Percentiles rank a stretch among this genome's conserved stretches.
phyloP scores from a whole-genome alignment of 768 basidiomycete genomes.

The Clavaria fumosa region DNA sequence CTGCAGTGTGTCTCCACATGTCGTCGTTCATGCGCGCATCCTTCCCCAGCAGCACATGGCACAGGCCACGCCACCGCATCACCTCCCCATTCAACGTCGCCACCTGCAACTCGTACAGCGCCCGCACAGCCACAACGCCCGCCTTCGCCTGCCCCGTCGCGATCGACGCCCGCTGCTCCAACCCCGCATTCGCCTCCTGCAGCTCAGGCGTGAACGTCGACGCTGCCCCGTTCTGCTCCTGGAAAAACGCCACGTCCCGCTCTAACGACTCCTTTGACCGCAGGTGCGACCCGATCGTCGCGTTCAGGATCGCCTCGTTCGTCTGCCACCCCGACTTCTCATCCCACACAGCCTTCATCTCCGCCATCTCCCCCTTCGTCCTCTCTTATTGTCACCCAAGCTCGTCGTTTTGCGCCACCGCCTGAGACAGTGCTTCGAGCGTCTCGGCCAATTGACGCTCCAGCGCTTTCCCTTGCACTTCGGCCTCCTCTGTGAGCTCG shows the following conservation, averaged over 20 bases:
- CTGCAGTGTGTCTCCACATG: conserved; percentile 40
- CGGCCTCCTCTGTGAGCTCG: too few relatives aligned
- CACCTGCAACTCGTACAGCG: conserved; percentile 32
- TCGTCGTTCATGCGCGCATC: conserved; percentile 46
- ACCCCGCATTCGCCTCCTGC: conserved; percentile 33
- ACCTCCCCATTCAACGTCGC: conserved; percentile 32
- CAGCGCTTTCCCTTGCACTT: too few relatives aligned
- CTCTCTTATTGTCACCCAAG: too few relatives aligned
- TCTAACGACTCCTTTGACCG: conserved; percentile 24
- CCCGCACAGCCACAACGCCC: conserved; percentile 38
- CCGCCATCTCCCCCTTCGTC: too few relatives aligned
- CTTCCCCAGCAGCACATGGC: conserved; percentile 38
- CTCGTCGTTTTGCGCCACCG: too few relatives aligned
- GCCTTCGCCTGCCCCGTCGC: conserved; percentile 38
- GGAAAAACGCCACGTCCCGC: conserved; percentile 37
- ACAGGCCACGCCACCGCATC: conserved; percentile 30
- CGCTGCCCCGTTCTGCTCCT: conserved; percentile 36
- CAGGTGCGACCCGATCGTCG: too few relatives aligned
- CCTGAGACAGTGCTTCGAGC: too few relatives aligned
- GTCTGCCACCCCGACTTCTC: too few relatives aligned
- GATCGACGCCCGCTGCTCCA: conserved; percentile 31
- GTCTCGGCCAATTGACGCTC: too few relatives aligned
- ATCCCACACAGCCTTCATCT: too few relatives aligned
- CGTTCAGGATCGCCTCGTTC: too few relatives aligned
- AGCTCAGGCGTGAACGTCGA: conserved; percentile 32